Evolutionary conservation across 495 filamentous ascomycete species (phyloP), one percentile per base, ranked within the genome.

Genomic region (Hyaloscypha bicolor): DNA sequence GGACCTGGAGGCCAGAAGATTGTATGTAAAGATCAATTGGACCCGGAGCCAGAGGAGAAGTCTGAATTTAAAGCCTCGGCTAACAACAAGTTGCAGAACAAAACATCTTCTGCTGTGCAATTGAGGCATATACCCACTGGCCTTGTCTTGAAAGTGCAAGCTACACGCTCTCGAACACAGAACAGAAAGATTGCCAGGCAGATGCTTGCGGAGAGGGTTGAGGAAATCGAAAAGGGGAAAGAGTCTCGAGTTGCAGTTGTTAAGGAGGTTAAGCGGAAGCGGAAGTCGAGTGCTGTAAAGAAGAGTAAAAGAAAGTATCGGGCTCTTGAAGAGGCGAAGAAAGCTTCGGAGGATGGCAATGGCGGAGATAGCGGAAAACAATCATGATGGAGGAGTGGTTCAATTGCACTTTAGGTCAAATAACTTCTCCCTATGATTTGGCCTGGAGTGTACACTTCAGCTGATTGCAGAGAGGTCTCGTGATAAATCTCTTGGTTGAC

Each of bases 1-100:
- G 95, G 95, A 12, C 95, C 95, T 2, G 95, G 95, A 56, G 95
- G 95, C 0, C 95, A 99, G 77, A 98, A 98, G 77, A 98, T 97
- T 78, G 85, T 87, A 74, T 35, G 79, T 84, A 0, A 12, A 48
- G 42, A 19, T 37, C n/a, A 32, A 48, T 51, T 12, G 6, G 4
- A 35, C 19, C 62, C 16, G 16, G 16, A 12, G 11, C 11, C 42
- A 48, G 42, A 48, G 4, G 42, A 48, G 4, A 19, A 14, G 6
- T 48, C 42, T 6, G 11, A 14, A 19, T 16, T 19, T 19, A 19
- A 25, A 19, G 29, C n/a, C 0, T 56, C 21, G 19, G 53, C 53
- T 65, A 51, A 60, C 45, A 19, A 21, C 55, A 59, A 60, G 55
- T 32, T 14, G 33, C 30, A 94, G 91, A 99, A 99, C 80, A 99